Percentiles rank a stretch among this genome's conserved stretches.
phyloP scores from a whole-genome alignment of 2,329 filamentous ascomycete genomes.

The Monosporascus sp. region DNA sequence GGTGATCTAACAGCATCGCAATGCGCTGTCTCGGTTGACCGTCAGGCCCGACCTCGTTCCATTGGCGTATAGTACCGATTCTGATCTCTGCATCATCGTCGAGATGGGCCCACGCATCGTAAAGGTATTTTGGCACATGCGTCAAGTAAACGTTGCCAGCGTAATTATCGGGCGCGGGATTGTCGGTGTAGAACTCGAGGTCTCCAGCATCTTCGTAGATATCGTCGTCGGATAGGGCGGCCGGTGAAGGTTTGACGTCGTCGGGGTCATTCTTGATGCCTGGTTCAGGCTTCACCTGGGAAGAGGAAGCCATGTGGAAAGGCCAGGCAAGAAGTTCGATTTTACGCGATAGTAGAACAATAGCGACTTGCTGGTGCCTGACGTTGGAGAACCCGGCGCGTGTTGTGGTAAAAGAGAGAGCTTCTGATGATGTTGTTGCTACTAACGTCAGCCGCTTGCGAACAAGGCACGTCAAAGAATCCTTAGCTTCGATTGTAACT shows the following conservation, averaged over 20 bases:
- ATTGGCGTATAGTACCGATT: constrained; percentile 68
- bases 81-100: constrained; percentile 79
- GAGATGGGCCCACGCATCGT: constrained; percentile 71
- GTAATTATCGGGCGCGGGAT: constrained; percentile 29
- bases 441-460: not conserved
- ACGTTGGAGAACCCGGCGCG: not conserved
- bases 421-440: not conserved
- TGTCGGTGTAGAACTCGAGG: constrained; percentile 50
- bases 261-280: constrained; percentile 48
- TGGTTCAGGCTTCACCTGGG: constrained; percentile 23
- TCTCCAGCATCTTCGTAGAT: constrained; percentile 59
- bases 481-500: too few species aligned
- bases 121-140: constrained; percentile 73
- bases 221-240: constrained; percentile 57
- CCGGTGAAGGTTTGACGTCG: constrained; percentile 34
- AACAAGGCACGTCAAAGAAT: not conserved
- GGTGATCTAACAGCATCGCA: constrained; percentile 64
- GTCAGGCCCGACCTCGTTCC: constrained; percentile 49
- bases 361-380: not conserved
- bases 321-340: not conserved
- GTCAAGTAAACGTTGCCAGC: constrained; percentile 62
- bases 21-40: constrained; percentile 42
- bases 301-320: constrained; percentile 18
- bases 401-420: not conserved
- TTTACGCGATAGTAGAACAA: not conserved